Evolutionary conservation across 139 green algal species (phyloP).

Genomic region (Chlorella sorokiniana): DNA sequence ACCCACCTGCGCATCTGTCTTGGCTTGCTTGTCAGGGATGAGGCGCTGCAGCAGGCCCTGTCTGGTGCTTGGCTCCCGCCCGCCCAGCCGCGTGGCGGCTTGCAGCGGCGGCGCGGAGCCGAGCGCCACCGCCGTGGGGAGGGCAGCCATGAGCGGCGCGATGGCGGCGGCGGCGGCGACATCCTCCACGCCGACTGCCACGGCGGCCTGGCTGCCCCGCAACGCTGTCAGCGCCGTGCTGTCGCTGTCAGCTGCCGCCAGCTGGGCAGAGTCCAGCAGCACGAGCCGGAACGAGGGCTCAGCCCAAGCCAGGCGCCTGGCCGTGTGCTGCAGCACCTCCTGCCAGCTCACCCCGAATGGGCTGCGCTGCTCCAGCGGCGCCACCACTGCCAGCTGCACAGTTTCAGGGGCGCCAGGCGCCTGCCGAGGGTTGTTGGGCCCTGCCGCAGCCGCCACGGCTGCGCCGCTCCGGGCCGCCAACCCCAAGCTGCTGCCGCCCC

Average conservation of each 20-base stretch:
- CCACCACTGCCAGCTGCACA: constrained; percentile 42
- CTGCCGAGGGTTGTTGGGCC: too few relatives aligned
- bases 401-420: too few relatives aligned
- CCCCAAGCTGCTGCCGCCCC: too few relatives aligned
- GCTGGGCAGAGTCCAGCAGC: neutral
- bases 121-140: constrained; percentile 16
- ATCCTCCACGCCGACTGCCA: constrained; percentile 23
- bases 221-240: neutral
- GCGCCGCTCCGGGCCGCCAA: too few relatives aligned
- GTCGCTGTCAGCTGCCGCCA: neutral
- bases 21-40: constrained; percentile 5
- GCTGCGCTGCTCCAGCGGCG: constrained; percentile 16
- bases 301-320: constrained; percentile 54
- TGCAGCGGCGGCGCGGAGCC: neutral
- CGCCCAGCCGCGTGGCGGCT: neutral
- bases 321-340: constrained; percentile 60
- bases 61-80: neutral
- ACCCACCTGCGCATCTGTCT: constrained; percentile 9
- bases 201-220: neutral
- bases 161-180: neutral
- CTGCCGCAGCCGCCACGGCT: too few relatives aligned
- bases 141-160: constrained; percentile 8
- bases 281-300: constrained; percentile 52
- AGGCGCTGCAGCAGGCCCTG: neutral
- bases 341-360: constrained; percentile 47